Evolutionary conservation across 345 rosid species (phyloP).

Genomic region (Nasturtium officinale): DNA sequence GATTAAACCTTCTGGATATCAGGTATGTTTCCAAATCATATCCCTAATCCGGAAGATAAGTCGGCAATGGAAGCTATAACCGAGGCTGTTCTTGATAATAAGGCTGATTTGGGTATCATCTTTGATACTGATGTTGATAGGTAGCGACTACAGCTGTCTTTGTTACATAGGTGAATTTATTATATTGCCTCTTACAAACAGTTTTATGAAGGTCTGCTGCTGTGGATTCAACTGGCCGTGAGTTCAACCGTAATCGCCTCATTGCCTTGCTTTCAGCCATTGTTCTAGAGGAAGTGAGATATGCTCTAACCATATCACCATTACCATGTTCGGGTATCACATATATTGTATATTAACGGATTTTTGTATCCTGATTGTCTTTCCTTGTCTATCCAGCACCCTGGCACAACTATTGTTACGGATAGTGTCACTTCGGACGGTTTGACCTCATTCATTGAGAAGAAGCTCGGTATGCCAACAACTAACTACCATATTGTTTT

Average conservation of each 20-base stretch:
- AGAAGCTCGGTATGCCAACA: slow-evolving; percentile 75
- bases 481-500: background rate
- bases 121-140: slow-evolving; percentile 99
- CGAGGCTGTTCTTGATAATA: slow-evolving; percentile 83
- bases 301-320: slow-evolving; percentile 15
- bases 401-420: slow-evolving; percentile 92
- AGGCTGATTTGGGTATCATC: slow-evolving; percentile 94
- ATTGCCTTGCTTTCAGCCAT: slow-evolving; percentile 93
- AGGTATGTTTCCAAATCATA: slow-evolving; percentile 97
- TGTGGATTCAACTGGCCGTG: slow-evolving; percentile 88
- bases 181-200: slow-evolving; percentile 17
- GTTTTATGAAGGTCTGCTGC: slow-evolving; percentile 84
- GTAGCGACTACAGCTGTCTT: slow-evolving; percentile 43
- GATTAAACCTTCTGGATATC: slow-evolving; percentile 27
- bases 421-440: slow-evolving; percentile 99
- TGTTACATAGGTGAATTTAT: slow-evolving; percentile 6
- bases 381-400: slow-evolving; percentile 62
- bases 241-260: slow-evolving; percentile 88
- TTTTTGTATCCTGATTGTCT: slow-evolving; percentile 1
- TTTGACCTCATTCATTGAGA: slow-evolving; percentile 77
- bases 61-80: slow-evolving; percentile 87
- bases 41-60: slow-evolving; percentile 98
- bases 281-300: slow-evolving; percentile 89
- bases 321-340: slow-evolving; percentile 14
- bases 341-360: background rate